phyloP scores from a whole-genome alignment of 1,139 yeast genomes.

The Magnusiomyces ingens region DNA sequence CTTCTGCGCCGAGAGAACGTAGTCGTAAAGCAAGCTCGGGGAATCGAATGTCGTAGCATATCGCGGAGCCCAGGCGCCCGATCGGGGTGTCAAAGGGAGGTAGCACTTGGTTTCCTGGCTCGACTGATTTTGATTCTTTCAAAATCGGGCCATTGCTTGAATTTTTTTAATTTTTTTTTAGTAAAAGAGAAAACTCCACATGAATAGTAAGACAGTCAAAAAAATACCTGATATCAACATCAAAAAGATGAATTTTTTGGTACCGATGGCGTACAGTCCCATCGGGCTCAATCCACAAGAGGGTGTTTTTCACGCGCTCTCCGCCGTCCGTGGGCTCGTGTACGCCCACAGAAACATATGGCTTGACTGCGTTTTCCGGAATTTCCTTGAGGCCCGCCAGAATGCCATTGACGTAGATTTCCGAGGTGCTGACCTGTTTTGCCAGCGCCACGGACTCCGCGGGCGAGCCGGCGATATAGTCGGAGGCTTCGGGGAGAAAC shows the following conservation, averaged over 20 bases:
- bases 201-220: not conserved
- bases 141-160: slow-evolving; percentile 43
- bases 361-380: slow-evolving; percentile 27
- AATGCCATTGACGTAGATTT: slow-evolving; percentile 45
- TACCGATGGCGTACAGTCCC: slow-evolving; percentile 66
- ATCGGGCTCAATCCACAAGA: slow-evolving; percentile 57
- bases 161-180: not conserved
- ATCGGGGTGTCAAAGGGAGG: slow-evolving; percentile 53
- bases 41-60: slow-evolving; percentile 84
- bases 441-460: slow-evolving; percentile 58
- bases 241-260: slow-evolving; percentile 84
- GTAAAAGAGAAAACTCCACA: not conserved
- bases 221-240: slow-evolving; percentile 66
- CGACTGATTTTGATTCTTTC: slow-evolving; percentile 72
- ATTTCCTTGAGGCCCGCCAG: slow-evolving; percentile 40
- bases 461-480: slow-evolving; percentile 70
- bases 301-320: slow-evolving; percentile 57
- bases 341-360: slow-evolving; percentile 61
- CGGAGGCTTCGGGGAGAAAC: slow-evolving; percentile 90
- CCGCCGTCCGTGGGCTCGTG: slow-evolving; percentile 58
- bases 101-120: slow-evolving; percentile 57
- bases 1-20: slow-evolving; percentile 66
- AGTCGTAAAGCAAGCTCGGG: slow-evolving; percentile 71
- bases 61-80: slow-evolving; percentile 63
- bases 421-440: slow-evolving; percentile 41